phyloP scores from a whole-genome alignment of 2,329 filamentous ascomycete species.

The Paracorniculantispora psalliotae region DNA sequence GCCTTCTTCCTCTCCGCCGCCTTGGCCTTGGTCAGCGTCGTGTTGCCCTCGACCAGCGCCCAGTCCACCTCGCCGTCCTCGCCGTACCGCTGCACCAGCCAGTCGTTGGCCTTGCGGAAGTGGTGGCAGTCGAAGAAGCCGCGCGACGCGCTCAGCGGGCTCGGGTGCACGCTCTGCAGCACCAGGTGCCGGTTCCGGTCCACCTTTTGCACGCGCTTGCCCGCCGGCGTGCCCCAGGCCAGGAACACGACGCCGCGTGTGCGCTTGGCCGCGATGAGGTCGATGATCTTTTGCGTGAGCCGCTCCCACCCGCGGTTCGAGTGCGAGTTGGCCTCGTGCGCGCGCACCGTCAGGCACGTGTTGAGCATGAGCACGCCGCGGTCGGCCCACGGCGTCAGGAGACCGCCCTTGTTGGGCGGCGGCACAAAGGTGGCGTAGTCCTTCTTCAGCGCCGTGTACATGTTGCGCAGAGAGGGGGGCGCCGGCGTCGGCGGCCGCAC shows the following conservation, averaged over 20 bases:
- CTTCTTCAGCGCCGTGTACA: constrained; percentile 81
- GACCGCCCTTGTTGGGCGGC: constrained; percentile 72
- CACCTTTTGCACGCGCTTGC: constrained; percentile 70
- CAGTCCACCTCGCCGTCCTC: constrained; percentile 79
- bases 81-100: constrained; percentile 76
- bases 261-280: constrained; percentile 73
- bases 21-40: constrained; percentile 26
- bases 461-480: constrained; percentile 87
- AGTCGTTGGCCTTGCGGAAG: constrained; percentile 78
- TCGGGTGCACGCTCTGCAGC: constrained; percentile 83
- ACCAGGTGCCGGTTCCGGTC: constrained; percentile 73
- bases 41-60: constrained; percentile 49
- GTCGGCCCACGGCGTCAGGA: constrained; percentile 90
- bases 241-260: constrained; percentile 85
- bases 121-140: constrained; percentile 84
- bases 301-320: constrained; percentile 84
- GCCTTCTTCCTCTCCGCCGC: constrained; percentile 17
- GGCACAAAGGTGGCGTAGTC: constrained; percentile 78
- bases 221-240: constrained; percentile 86
- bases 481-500: constrained; percentile 84
- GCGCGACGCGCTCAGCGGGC: constrained; percentile 76
- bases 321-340: constrained; percentile 83
- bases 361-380: constrained; percentile 90
- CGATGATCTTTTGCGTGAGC: constrained; percentile 88
- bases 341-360: constrained; percentile 88